phyloP scores from a whole-genome alignment of 768 basidiomycete genomes.

The Lentinula detonsa region DNA sequence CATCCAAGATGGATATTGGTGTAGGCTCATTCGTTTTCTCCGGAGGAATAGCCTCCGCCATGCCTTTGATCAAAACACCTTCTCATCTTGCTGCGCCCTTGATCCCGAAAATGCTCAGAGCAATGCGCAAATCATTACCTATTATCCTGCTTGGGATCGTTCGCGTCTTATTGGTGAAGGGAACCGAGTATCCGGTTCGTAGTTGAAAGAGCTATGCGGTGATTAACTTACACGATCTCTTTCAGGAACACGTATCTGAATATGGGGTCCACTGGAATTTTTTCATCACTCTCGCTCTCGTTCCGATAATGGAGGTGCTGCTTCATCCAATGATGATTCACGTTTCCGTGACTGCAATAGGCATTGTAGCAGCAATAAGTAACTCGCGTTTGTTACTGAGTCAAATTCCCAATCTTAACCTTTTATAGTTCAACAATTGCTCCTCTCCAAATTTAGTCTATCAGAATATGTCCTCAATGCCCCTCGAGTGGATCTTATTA shows the following conservation, averaged over 20 bases:
- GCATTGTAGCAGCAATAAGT: constrained; percentile 55
- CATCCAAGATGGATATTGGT: constrained; percentile 87
- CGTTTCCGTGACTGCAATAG: constrained; percentile 58
- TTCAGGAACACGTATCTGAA: constrained; percentile 87
- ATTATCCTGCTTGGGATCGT: constrained; percentile 69
- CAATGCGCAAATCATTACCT: constrained; percentile 57
- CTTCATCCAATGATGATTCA: constrained; percentile 60
- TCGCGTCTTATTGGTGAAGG: constrained; percentile 84
- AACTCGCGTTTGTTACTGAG: constrained; percentile 15
- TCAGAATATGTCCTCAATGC: constrained; percentile 61
- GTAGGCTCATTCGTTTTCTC: constrained; percentile 98
- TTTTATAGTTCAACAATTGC: constrained; percentile 63
- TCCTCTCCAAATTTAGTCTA: constrained; percentile 50
- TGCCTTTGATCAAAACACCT: constrained; percentile 67
- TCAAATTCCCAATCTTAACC: background rate
- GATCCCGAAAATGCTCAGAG: constrained; percentile 41
- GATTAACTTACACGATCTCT: background rate
- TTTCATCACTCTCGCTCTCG: constrained; percentile 84
- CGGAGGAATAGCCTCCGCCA: constrained; percentile 87
- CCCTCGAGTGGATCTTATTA: constrained; percentile 57
- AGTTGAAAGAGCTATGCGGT: background rate
- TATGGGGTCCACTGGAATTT: constrained; percentile 99
- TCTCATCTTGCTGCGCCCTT: constrained; percentile 42
- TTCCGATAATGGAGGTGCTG: constrained; percentile 68
- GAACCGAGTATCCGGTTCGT: constrained; percentile 86